A percentile compares a stretch with the other conserved stretches of the same genome.
phyloP scores from a whole-genome alignment of 2,329 filamentous ascomycete genomes.

The Periglandula ipomoeae region DNA sequence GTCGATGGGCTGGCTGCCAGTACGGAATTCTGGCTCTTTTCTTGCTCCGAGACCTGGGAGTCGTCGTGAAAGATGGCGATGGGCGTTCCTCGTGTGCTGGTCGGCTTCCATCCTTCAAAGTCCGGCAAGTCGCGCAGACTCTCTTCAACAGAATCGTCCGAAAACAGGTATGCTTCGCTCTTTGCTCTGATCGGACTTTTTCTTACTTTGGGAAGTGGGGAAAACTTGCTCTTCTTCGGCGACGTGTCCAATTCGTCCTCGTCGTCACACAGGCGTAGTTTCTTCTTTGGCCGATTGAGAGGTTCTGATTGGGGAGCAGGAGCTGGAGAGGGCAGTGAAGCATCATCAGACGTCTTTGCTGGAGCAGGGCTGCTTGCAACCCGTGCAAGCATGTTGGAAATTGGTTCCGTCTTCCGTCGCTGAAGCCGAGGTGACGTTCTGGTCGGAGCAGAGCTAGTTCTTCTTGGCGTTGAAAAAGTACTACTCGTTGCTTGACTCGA shows the following conservation, averaged over 20 bases:
- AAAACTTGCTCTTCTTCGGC: conserved; percentile 45
- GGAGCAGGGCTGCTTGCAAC: conserved; percentile 15
- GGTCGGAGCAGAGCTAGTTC: conserved; percentile 12
- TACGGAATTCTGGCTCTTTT: conserved; percentile 5
- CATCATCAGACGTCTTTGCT: conserved; percentile 9
- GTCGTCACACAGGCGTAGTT: conserved; percentile 45
- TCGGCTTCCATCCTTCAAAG: conserved; percentile 36
- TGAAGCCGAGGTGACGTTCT: conserved; percentile 30
- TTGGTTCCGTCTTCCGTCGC: conserved; percentile 44
- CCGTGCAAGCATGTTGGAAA: conserved; percentile 33
- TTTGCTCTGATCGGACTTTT: conserved; percentile 20
- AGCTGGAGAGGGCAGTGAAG: conserved; percentile 7
- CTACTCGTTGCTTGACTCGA: conserved; percentile 12
- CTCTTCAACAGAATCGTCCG: conserved; percentile 50
- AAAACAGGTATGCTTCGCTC: conserved; percentile 37
- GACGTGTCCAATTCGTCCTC: conserved; percentile 21
- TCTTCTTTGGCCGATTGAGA: conserved; percentile 41
- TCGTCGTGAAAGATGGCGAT: conserved; percentile 39
- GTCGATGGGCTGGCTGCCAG: conserved; percentile 6
- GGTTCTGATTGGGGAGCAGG: conserved; percentile 14
- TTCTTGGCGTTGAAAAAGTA: conserved; percentile 8
- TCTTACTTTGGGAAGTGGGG: conserved; percentile 25
- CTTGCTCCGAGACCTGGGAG: conserved; percentile 15
- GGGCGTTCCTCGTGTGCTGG: conserved; percentile 24
- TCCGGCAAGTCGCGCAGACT: conserved; percentile 43